Evolutionary conservation across 169 alveolate genomes (phyloP), one percentile per base, ranked within the genome.

Genomic region (Plasmodium malariae): DNA sequence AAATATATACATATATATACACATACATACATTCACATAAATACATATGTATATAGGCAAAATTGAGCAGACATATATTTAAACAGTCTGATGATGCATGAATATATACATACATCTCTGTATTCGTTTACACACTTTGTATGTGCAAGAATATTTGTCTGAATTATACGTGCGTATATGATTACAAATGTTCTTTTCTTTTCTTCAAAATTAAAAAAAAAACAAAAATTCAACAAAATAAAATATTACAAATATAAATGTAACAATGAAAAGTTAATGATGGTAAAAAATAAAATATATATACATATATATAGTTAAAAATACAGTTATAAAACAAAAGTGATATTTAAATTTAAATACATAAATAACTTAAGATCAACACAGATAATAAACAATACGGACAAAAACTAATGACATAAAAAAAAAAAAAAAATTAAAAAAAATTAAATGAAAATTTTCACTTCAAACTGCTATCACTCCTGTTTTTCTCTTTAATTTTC

Each of bases 351-450:
- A 6, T 55, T 70, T 70, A 70, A 57, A 48, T 26, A 28, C 36
- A 43, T 24, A 21, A 49, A 19, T 12, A 26, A 12, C 43, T 21
- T 14, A 55, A 49, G 7, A 71, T 32, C 11, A 54, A 73, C 17
- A 73, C 0, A 57, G 26, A 14, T 7, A 11, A 73, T 30, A 28
- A 57, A 55, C 9, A 55, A 11, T 55, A 32, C 45, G 60, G 71
- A 12, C 24, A 70, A 70, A 36, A 70, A 36, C 83, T 45, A 70
- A 11, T 28, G 36, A 5, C 5, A 70, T 45, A 70, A 70, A 70
- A 70, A 67, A 67, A 67, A 63, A 63, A 62, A 62, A 30, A 63
- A 36, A n/a, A n/a, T n/a, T n/a, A 48, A 67, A 26, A 49, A 32
- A 32, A 34, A 34, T 14, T 32, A 30, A 49, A 71, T 48, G 14